Evolutionary conservation across 352 stramenopile species (phyloP), one percentile per base, ranked within the genome.

Genomic region (Phytophthora citricola): DNA sequence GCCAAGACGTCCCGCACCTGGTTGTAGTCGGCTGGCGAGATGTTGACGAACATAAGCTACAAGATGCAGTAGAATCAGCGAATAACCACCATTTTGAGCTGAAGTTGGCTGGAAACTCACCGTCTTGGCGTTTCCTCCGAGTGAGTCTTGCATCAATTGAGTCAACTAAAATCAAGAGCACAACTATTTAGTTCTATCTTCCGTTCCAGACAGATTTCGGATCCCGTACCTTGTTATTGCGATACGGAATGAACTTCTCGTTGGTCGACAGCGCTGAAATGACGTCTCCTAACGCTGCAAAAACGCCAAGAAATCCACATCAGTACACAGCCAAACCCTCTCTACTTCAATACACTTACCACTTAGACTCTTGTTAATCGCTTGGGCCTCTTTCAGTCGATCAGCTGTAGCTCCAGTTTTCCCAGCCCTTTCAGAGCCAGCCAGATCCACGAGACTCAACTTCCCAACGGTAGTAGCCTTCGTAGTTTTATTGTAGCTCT

Each of bases 231-330:
- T 97, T 97, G 79, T 97, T 97, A 78, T 97, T 97, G 45, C 91
- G 85, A 69, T 97, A 97, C 44, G 94, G 94, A 45, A 98, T 97
- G 74, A 97, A 97, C 72, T 97, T 98, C 46, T 97, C 89, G 46
- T 90, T 90, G 4, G 72, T 92, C 44, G 89, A 97, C 24, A 98
- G 71, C 24, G 94, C 94, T 15, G 87, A 85, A 69, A 98, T 97
- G 17, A 98, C 94, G 66, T 98, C 92, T 51, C 92, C 94, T 12
- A 98, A 69, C 8, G 93, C 91, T 80, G 39, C 4, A 48, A 54
- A 36, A 2, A 14, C 10, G 8, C 45, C 47, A 48, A 51, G 29
- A 32, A 8, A 15, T 7, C 9, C n/a, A 54, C 49, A 17, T 58
- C 3, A 66, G 39, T 24, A 29, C 29, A 0, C n/a, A 8, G 46